phyloP scores from a whole-genome alignment of 2,329 filamentous ascomycete species.

The Aspergillus fischeri region DNA sequence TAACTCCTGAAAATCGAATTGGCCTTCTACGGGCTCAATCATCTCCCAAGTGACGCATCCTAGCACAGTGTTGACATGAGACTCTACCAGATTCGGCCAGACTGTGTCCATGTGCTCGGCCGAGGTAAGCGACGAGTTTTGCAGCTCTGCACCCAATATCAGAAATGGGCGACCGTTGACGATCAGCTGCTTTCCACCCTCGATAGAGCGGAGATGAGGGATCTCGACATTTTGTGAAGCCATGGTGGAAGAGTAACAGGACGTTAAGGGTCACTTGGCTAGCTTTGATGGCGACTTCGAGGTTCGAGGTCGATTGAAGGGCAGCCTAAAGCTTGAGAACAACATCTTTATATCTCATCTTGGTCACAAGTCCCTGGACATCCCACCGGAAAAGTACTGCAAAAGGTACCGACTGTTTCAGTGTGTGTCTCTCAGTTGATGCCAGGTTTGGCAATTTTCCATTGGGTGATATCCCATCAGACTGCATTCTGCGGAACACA shows the following conservation, averaged over 20 bases:
- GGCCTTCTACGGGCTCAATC: slow-evolving; percentile 44
- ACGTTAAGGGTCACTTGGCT: no score
- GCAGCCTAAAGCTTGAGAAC: no score
- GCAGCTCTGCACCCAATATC: slow-evolving; percentile 44
- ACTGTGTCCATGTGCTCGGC: slow-evolving; percentile 42
- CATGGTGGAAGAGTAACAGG: not conserved
- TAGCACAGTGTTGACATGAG: slow-evolving; percentile 44
- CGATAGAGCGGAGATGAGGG: slow-evolving; percentile 11
- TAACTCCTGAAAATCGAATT: slow-evolving; percentile 42
- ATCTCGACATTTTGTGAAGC: slow-evolving; percentile 6
- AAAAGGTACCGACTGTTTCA: no score
- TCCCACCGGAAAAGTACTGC: no score
- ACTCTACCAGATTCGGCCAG: slow-evolving; percentile 42
- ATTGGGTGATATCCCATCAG: no score
- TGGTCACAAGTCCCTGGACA: no score
- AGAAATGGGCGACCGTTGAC: slow-evolving; percentile 45
- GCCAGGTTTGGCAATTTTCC: no score
- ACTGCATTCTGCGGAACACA: no score
- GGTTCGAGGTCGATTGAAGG: no score
- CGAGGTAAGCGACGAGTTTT: slow-evolving; percentile 47
- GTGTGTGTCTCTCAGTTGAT: no score
- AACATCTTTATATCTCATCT: no score
- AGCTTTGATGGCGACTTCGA: no score
- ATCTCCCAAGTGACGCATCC: slow-evolving; percentile 46
- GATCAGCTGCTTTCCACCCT: slow-evolving; percentile 33